Percentiles rank a stretch among this genome's conserved stretches.
phyloP scores from a whole-genome alignment of 129 eudicot species.

The Tagetes patula region DNA sequence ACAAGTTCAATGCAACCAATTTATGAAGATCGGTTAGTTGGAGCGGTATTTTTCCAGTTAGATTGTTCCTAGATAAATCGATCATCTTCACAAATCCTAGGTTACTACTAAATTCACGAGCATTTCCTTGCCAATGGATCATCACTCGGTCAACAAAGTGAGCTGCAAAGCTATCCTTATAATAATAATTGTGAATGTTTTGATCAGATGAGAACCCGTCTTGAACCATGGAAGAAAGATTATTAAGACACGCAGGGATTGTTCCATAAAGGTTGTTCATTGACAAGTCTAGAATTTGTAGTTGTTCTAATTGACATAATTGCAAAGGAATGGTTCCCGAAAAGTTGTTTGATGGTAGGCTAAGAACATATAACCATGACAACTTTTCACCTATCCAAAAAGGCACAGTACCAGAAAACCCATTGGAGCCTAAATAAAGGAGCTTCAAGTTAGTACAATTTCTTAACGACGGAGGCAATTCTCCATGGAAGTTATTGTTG shows the following conservation, averaged over 20 bases:
- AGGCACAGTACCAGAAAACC: conserved; percentile 13
- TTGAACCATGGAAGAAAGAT: conserved; percentile 30
- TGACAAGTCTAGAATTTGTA: conserved; percentile 31
- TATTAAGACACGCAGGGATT: conserved; percentile 27
- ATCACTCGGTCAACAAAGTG: conserved; percentile 15
- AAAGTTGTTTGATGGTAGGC: conserved; percentile 18
- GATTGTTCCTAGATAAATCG: conserved; percentile 44
- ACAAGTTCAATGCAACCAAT: conserved; percentile 20
- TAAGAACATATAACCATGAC: conserved; percentile 8
- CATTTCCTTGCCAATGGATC: conserved; percentile 7
- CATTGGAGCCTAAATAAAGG: conserved; percentile 6
- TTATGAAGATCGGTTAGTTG: conserved; percentile 23
- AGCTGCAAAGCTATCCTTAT: too few relatives aligned
- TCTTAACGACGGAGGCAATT: conserved; percentile 29
- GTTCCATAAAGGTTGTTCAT: conserved; percentile 25
- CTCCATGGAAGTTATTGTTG: conserved; percentile 33
- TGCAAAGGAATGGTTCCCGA: conserved; percentile 19
- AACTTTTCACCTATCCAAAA: conserved; percentile 16
- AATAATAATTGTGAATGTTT: background rate
- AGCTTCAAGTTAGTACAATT: conserved; percentile 16
- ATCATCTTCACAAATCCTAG: conserved; percentile 13
- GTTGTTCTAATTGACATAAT: conserved; percentile 23
- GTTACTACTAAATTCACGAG: conserved; percentile 9
- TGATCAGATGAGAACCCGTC: background rate
- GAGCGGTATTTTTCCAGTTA: conserved; percentile 31